Evolutionary conservation across 345 rosid species (phyloP), one percentile per base, ranked within the genome.

Genomic region (Gynandropsis gynandra): DNA sequence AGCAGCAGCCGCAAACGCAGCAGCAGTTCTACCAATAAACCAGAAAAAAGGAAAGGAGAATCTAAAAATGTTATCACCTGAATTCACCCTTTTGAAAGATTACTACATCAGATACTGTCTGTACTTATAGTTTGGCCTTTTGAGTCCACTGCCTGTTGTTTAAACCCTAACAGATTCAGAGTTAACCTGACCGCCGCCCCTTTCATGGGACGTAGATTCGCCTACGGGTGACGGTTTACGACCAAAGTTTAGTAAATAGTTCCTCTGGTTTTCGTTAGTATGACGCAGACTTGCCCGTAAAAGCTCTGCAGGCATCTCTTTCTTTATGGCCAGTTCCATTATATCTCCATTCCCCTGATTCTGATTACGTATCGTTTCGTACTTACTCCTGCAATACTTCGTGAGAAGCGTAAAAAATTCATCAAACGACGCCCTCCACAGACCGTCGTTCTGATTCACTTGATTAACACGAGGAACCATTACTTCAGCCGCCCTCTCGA

Each of bases 231-330:
- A 67, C 0, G 82, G 74, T 37, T 73, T 85, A 54, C 76, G 92
- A 46, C 90, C 85, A 56, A 87, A 82, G 61, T 70, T 78, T 7
- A 81, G 71, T 62, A 93, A 72, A 20, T 74, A 80, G 56, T 80
- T 85, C 68, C 81, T 58, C 73, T 93, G 97, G 56, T 59, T 61
- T 43, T 85, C 94, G 41, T 74, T 87, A 0, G 99, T 85, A 72
- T 88, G 99, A 50, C 87, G 90, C 27, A 93, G 88, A 60, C 97
- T 83, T 9, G 95, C 94, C 15, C 94, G 90, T 55, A 93, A 62
- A 42, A 93, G 94, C 63, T 93, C 99, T 56, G 83, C 83, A 33
- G 99, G 99, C 95, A 93, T 85, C 71, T 93, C 99, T 31, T 72
- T 73, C 71, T 79, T 83, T 59, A 85, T 83, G 45, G 94, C 94